Percentiles rank a stretch among this genome's conserved stretches.
Evolutionary conservation across 2,329 filamentous ascomycete species (phyloP).

Genomic region (Ophiostoma angusticollis): DNA sequence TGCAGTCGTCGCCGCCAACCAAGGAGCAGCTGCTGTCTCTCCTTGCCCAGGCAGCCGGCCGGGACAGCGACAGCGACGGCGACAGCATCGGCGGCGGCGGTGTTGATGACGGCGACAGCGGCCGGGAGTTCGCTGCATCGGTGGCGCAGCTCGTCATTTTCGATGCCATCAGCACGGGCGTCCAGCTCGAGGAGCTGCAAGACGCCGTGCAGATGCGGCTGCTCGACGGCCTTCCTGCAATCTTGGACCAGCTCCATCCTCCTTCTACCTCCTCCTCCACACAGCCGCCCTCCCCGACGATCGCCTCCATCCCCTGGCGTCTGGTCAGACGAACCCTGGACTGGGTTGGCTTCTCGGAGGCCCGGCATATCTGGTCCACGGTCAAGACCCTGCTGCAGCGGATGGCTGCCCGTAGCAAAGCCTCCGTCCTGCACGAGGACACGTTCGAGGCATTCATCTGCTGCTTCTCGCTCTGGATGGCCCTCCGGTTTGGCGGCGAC

Average conservation of each 20-base stretch:
- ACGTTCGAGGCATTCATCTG: constrained; percentile 22
- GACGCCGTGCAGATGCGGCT: constrained; percentile 29
- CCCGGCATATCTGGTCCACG: constrained; percentile 16
- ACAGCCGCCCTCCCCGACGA: not conserved
- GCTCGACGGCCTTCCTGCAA: constrained; percentile 21
- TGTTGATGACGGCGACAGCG: not conserved
- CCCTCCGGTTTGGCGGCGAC: constrained; percentile 15
- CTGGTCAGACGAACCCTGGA: constrained; percentile 18
- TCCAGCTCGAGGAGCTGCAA: constrained; percentile 29
- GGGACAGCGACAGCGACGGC: constrained; percentile 2
- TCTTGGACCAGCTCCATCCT: not conserved
- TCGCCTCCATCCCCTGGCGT: constrained; percentile 13
- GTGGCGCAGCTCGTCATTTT: constrained; percentile 29
- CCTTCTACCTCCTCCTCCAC: no score
- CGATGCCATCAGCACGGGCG: constrained; percentile 28
- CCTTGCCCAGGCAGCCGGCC: constrained; percentile 29
- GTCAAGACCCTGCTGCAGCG: constrained; percentile 1
- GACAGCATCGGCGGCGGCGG: not conserved
- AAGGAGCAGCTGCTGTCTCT: constrained; percentile 30
- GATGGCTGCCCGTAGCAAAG: not conserved
- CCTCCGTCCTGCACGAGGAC: constrained; percentile 13
- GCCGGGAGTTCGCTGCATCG: not conserved
- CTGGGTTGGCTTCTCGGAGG: constrained; percentile 17
- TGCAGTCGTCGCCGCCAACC: constrained; percentile 33
- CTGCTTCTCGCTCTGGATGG: constrained; percentile 19